These are phyloP conservation scores for Gillenia trifoliata DNA, from an alignment of 306 rosid genomes.

Conservation along the genomic window DNA sequence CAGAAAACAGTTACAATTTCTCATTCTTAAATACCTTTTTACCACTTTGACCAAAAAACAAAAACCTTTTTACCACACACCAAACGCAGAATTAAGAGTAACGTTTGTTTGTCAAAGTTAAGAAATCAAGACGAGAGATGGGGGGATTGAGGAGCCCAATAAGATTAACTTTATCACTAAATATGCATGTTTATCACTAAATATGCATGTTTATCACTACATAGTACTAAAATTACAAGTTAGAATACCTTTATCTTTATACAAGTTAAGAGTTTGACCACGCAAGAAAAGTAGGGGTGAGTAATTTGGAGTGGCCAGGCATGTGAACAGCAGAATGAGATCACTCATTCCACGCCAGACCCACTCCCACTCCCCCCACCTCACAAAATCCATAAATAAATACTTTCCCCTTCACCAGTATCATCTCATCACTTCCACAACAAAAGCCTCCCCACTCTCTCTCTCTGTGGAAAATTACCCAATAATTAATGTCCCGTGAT, in stretches of 20 bases:
- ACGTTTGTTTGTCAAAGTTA: too few species aligned
- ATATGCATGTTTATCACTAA: too few species aligned
- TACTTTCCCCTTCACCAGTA: background rate
- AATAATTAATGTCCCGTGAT: background rate
- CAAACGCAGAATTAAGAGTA: too few species aligned
- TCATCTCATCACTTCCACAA: background rate
- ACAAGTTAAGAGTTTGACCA: background rate
- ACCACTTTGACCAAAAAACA: too few species aligned
- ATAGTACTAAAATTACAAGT: too few species aligned
- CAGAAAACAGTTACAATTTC: too few species aligned
- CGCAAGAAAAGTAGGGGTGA: background rate
- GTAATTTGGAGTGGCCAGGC: background rate
- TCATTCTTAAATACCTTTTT: too few species aligned
- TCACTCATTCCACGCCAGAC: background rate
- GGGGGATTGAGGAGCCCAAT: background rate
- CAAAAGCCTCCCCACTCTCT: background rate
- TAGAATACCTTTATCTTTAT: too few species aligned
- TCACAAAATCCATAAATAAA: background rate
- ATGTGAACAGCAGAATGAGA: background rate
- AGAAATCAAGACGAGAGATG: too few species aligned
- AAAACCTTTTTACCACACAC: too few species aligned
- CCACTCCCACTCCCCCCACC: background rate
- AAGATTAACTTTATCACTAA: background rate
- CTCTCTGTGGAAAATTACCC: background rate
- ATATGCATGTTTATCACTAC: too few species aligned